phyloP scores from a whole-genome alignment of 805 yeast species.

The Metschnikowia amazonensis region DNA sequence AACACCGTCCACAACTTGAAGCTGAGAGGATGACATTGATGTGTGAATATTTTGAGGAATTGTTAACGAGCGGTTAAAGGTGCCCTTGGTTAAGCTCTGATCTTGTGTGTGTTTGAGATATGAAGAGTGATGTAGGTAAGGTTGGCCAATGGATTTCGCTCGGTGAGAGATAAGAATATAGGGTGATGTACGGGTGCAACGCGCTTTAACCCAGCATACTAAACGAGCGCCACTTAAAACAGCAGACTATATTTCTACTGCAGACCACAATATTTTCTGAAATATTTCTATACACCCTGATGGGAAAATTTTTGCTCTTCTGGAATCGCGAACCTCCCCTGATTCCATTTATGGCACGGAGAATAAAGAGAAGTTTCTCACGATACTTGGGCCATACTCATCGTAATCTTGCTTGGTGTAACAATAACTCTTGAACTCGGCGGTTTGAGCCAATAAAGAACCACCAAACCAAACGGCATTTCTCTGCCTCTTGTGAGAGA shows the following conservation, averaged over 20 bases:
- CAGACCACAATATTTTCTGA: not conserved
- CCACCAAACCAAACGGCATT: slow-evolving; percentile 99
- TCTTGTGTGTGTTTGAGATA: not conserved
- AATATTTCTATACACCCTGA: not conserved
- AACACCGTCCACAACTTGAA: slow-evolving; percentile 38
- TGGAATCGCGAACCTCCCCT: not conserved
- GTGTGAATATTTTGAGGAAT: not conserved
- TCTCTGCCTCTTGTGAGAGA: slow-evolving; percentile 94
- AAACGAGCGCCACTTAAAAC: not conserved
- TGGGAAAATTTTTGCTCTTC: not conserved
- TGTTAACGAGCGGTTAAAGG: not conserved
- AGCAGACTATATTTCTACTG: not conserved
- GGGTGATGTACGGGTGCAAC: slow-evolving; percentile 15
- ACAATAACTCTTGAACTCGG: slow-evolving; percentile 93
- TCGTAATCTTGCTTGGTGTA: slow-evolving; percentile 97
- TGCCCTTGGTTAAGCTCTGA: not conserved
- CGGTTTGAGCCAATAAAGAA: slow-evolving; percentile 90
- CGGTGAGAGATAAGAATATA: slow-evolving; percentile 1
- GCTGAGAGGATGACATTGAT: slow-evolving; percentile 16
- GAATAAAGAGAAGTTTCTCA: slow-evolving; percentile 92
- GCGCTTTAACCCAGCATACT: not conserved
- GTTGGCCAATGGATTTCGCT: not conserved
- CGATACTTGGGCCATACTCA: slow-evolving; percentile 96
- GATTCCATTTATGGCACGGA: slow-evolving; percentile 61
- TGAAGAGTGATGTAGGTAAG: not conserved